Evolutionary conservation across 2,329 filamentous ascomycete genomes (phyloP).

Genomic region (Aureobasidium subglaciale): DNA sequence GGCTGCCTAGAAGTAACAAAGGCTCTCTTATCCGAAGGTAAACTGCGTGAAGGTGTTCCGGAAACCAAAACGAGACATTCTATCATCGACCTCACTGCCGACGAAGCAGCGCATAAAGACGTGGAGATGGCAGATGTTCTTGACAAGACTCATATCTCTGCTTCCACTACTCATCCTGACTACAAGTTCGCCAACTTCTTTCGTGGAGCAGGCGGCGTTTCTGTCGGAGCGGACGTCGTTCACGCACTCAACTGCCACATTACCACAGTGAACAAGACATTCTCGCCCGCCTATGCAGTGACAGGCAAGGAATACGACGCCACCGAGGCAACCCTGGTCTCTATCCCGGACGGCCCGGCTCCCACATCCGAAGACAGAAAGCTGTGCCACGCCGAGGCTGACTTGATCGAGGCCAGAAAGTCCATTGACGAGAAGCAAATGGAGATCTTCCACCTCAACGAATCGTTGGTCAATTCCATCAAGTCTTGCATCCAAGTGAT

Average conservation of each 20-base stretch:
- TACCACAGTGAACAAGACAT: conserved; percentile 71
- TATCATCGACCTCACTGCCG: background rate
- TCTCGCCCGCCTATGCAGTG: conserved; percentile 62
- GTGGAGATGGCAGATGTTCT: background rate
- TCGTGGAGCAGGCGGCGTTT: conserved; percentile 65
- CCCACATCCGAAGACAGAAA: no score
- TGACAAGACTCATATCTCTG: background rate
- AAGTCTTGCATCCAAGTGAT: no score
- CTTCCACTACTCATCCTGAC: background rate
- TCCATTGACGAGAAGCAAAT: no score
- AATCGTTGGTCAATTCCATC: no score
- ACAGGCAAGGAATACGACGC: conserved; percentile 53
- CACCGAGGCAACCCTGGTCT: conserved; percentile 55
- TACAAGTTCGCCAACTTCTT: conserved; percentile 68
- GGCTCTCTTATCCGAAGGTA: no score
- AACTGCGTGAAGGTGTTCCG: background rate
- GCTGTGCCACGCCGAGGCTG: no score
- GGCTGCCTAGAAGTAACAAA: no score
- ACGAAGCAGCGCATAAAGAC: background rate
- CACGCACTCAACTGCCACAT: conserved; percentile 44
- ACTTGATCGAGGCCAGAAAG: no score
- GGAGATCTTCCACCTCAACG: no score
- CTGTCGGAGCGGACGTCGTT: conserved; percentile 48
- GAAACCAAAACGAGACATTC: background rate
- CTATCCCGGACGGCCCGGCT: conserved; percentile 44